These are phyloP conservation scores for Camellia sinensis DNA, from an alignment of 148 eudicot genomes.

Conservation along the genomic window DNA sequence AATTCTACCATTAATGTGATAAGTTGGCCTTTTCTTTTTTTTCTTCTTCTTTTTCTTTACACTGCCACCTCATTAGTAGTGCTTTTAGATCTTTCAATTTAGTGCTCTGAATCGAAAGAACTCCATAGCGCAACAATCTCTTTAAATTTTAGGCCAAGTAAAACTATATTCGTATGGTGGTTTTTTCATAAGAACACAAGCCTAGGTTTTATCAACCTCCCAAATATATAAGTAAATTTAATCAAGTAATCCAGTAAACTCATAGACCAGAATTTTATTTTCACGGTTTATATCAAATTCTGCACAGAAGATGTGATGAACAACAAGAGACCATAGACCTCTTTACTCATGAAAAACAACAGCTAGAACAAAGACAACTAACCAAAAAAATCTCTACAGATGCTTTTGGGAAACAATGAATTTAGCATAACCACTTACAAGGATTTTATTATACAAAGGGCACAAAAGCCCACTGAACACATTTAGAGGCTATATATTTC, in stretches of 20 bases:
- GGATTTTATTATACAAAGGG: conserved; percentile 35
- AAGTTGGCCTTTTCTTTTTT: too few species aligned
- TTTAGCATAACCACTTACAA: conserved; percentile 1
- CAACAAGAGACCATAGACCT: not conserved
- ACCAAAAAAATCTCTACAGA: conserved; percentile 4
- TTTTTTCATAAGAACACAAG: too few species aligned
- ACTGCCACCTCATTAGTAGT: too few species aligned
- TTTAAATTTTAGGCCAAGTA: too few species aligned
- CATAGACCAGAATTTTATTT: not conserved
- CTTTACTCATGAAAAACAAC: not conserved
- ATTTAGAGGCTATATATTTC: conserved; percentile 31
- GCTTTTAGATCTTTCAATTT: too few species aligned
- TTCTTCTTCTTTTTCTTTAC: too few species aligned
- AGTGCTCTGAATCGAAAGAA: too few species aligned
- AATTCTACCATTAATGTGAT: too few species aligned
- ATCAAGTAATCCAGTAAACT: not conserved
- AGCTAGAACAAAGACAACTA: not conserved
- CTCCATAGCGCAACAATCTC: too few species aligned
- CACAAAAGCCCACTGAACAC: conserved; percentile 27
- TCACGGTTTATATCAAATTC: not conserved
- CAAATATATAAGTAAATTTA: too few species aligned
- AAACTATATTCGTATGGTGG: too few species aligned
- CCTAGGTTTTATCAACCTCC: too few species aligned
- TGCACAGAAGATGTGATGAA: not conserved
- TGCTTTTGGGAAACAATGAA: conserved; percentile 13